Percentiles rank a stretch among this genome's conserved stretches.
Evolutionary conservation across 2,329 filamentous ascomycete genomes (phyloP).

Genomic region (Ceratocystis lukuohia): DNA sequence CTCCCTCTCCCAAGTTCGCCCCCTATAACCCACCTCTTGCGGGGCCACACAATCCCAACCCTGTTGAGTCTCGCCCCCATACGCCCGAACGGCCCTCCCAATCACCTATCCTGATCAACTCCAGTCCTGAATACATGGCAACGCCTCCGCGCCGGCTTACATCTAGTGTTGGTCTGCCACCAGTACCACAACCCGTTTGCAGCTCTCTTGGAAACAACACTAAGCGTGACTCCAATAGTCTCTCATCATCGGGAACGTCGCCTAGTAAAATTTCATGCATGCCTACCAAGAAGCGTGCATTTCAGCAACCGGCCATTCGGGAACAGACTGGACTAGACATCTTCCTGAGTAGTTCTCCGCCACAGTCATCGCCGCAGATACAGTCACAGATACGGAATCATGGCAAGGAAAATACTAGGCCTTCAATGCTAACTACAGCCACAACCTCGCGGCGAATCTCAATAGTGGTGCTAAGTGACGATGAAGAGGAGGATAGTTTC

Average conservation of each 20-base stretch:
- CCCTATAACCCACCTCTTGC: background rate
- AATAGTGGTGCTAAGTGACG: slow-evolving; percentile 11
- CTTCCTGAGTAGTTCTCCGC: slow-evolving; percentile 15
- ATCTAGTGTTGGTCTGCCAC: background rate
- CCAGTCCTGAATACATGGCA: background rate
- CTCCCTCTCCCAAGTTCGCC: background rate
- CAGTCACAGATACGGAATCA: background rate
- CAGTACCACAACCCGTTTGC: background rate
- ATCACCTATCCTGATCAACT: slow-evolving; percentile 6
- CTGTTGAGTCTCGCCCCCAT: background rate
- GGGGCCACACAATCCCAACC: background rate
- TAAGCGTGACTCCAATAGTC: background rate
- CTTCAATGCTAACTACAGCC: background rate
- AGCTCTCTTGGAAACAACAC: background rate
- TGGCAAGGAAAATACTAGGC: background rate
- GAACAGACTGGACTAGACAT: slow-evolving; percentile 13
- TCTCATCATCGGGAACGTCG: background rate
- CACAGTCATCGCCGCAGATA: background rate
- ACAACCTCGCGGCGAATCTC: background rate
- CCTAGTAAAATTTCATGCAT: background rate
- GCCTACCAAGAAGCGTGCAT: slow-evolving; percentile 7
- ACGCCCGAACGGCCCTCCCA: background rate
- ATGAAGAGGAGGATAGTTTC: slow-evolving; percentile 9
- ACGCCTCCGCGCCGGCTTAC: background rate
- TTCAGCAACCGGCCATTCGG: slow-evolving; percentile 8